These are phyloP conservation scores for Fusarium anthophilum DNA, from an alignment of 2,329 filamentous ascomycete species.

Conservation along the genomic window DNA sequence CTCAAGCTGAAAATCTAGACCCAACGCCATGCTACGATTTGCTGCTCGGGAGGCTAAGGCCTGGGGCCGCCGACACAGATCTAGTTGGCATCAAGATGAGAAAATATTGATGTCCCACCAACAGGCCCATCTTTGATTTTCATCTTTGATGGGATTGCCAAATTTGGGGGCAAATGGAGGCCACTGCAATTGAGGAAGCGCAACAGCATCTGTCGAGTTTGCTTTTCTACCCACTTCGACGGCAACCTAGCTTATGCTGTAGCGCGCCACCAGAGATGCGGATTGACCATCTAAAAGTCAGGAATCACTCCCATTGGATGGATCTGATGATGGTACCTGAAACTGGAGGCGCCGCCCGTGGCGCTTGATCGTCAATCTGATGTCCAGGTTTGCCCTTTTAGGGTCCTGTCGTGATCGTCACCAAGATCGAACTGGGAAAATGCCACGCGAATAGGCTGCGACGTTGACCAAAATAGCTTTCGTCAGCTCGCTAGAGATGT, in stretches of 20 bases:
- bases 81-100: slow-evolving; percentile 11
- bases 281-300: slow-evolving; percentile 31
- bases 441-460: neutral
- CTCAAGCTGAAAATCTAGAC: slow-evolving; percentile 14
- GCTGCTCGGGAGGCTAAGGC: neutral
- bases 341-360: slow-evolving; percentile 37
- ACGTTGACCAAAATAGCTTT: neutral
- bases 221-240: slow-evolving; percentile 15
- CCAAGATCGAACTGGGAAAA: neutral
- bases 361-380: slow-evolving; percentile 34
- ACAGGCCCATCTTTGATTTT: slow-evolving; percentile 2
- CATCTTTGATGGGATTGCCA: neutral
- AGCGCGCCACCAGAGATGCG: slow-evolving; percentile 30
- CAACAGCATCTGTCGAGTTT: slow-evolving; percentile 15
- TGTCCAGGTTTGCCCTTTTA: slow-evolving; percentile 13
- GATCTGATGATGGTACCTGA: slow-evolving; percentile 35
- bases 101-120: slow-evolving; percentile 5
- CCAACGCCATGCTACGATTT: slow-evolving; percentile 31
- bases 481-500: neutral
- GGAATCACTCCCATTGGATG: slow-evolving; percentile 37
- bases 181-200: neutral
- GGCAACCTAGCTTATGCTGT: slow-evolving; percentile 16
- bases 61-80: slow-evolving; percentile 25
- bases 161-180: neutral
- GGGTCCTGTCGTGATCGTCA: neutral